Evolutionary conservation across 2,329 filamentous ascomycete genomes (phyloP), one percentile per base, ranked within the genome.

Genomic region (Monosporascus sp.): DNA sequence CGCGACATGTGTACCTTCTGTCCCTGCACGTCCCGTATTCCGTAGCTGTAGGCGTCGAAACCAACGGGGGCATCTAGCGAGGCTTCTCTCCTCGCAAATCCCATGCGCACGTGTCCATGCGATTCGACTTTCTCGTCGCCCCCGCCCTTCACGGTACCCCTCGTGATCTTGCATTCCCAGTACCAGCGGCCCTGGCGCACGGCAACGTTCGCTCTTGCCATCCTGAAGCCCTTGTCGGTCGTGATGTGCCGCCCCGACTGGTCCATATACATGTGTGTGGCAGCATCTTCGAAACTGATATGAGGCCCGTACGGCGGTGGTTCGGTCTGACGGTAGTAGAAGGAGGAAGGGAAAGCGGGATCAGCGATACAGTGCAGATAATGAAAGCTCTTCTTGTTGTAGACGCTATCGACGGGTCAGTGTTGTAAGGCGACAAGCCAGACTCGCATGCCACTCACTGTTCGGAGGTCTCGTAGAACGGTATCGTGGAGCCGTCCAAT

Each of bases 1-100:
- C 93, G 85, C 58, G 92, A 97, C 76, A 94, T 90, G 74, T 94
- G 90, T 50, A 96, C 89, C 57, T 93, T 93, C 69, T 97, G 91
- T 20, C 94, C 94, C 35, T 87, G 82, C 24, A 92, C 86, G 65
- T 99, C 94, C 44, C 92, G 88, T 53, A 97, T 83, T 46, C 89
- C 93, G 68, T 97, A 97, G 66, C 92, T 96, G 73, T 97, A 97
- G 43, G 88, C 88, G 66, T 95, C 90, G 61, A 90, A 94, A 1
- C 90, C 90, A 0, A 94, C 89, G 0, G 90, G 90, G 1, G 87
- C 88, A 70, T 95, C 90, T 2, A 94, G 73, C 0, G 88, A 88
- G 11, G 90, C 89, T 67, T 96, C 90, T 48, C 90, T 78, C 56
- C 90, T 76, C 3, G 89, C 88, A 76, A 90, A 97, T 3, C 95